These are phyloP conservation scores for Hypoxylon sp. DNA, from an alignment of 2,329 filamentous ascomycete genomes.

Conservation along the genomic window DNA sequence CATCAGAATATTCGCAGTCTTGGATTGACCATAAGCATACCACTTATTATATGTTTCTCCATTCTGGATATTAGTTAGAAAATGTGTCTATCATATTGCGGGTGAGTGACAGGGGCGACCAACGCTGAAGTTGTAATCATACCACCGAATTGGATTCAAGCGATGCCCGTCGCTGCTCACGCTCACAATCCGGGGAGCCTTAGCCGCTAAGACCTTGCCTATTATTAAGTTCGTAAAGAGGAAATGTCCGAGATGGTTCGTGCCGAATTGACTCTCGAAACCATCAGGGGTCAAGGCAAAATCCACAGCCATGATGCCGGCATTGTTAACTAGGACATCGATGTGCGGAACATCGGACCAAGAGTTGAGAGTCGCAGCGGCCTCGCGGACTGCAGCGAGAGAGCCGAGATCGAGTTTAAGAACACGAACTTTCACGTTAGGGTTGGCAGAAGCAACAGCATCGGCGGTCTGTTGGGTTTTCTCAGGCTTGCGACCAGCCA, in stretches of 20 bases:
- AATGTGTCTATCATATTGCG: neutral
- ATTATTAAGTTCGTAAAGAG: conserved; percentile 59
- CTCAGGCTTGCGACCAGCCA: conserved; percentile 60
- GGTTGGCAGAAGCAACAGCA: conserved; percentile 54
- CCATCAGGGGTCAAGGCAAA: conserved; percentile 55
- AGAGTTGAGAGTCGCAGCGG: conserved; percentile 56
- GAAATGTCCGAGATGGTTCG: conserved; percentile 59
- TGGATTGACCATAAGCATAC: conserved; percentile 58
- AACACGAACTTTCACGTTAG: conserved; percentile 54
- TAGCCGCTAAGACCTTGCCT: conserved; percentile 50
- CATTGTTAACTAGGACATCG: conserved; percentile 42
- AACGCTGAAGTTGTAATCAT: conserved; percentile 62
- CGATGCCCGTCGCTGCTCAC: conserved; percentile 62
- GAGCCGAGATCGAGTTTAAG: conserved; percentile 48
- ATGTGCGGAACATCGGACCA: conserved; percentile 50
- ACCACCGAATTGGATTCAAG: conserved; percentile 58
- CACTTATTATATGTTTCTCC: conserved; percentile 51
- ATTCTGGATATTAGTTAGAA: conserved; percentile 25
- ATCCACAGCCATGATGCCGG: conserved; percentile 58
- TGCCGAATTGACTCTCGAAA: conserved; percentile 57
- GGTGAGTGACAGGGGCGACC: neutral
- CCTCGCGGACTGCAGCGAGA: conserved; percentile 48
- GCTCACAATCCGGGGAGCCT: conserved; percentile 58
- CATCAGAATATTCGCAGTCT: conserved; percentile 56
- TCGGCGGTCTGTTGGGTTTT: conserved; percentile 59